phyloP scores from a whole-genome alignment of 495 filamentous ascomycete species.

The Penicillium maclennaniae region DNA sequence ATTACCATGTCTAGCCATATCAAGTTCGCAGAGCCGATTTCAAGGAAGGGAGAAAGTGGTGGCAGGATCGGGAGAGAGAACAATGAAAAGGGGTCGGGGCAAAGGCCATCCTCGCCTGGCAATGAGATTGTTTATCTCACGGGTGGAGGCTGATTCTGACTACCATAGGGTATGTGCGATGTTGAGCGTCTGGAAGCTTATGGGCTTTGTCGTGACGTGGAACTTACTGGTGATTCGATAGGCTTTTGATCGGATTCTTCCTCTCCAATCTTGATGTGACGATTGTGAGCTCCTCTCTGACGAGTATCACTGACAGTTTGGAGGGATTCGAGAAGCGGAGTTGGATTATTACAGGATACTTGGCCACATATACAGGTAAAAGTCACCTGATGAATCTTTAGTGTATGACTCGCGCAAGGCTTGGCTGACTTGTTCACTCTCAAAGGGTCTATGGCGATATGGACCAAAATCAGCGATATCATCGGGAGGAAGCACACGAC shows the following conservation, averaged over 20 bases:
- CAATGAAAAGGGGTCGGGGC: conserved; percentile 24
- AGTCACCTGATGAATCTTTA: neutral
- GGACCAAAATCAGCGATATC: conserved; percentile 58
- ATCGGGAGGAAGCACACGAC: conserved; percentile 51
- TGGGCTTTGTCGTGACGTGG: neutral
- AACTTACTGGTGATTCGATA: conserved; percentile 18
- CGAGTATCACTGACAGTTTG: conserved; percentile 54
- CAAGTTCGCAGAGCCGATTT: conserved; percentile 23
- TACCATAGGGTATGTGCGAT: conserved; percentile 29
- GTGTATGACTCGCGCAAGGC: neutral
- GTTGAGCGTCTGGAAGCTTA: neutral
- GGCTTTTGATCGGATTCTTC: conserved; percentile 53
- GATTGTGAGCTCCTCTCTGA: conserved; percentile 60
- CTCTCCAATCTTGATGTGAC: conserved; percentile 61
- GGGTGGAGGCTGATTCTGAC: conserved; percentile 44
- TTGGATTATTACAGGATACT: conserved; percentile 57
- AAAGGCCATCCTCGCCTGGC: conserved; percentile 23
- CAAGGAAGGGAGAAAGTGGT: conserved; percentile 4
- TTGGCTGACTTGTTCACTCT: neutral
- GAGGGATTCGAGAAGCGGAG: conserved; percentile 49
- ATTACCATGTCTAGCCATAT: conserved; percentile 22
- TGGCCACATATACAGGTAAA: conserved; percentile 54
- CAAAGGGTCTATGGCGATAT: conserved; percentile 52
- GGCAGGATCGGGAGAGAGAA: conserved; percentile 6
- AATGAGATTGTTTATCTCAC: conserved; percentile 34